A percentile compares a stretch with the other conserved stretches of the same genome.
These are phyloP conservation scores for Sisymbrium irio DNA, from an alignment of 345 rosid species.

Conservation along the genomic window DNA sequence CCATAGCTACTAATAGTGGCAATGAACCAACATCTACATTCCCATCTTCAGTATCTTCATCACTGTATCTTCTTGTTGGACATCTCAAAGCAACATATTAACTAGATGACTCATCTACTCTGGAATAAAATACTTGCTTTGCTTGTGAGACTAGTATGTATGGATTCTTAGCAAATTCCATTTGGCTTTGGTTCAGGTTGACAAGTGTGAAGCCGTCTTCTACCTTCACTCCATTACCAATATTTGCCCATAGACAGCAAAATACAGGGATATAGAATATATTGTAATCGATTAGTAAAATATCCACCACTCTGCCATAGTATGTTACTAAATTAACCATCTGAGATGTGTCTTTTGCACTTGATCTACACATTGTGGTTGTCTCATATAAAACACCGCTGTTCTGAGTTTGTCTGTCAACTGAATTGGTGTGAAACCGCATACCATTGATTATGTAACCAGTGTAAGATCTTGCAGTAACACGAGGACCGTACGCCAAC, in stretches of 20 bases:
- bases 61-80: background rate
- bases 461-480: background rate
- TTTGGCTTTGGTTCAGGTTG: background rate
- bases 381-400: background rate
- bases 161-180: background rate
- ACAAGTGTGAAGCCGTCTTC: background rate
- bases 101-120: background rate
- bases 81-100: background rate
- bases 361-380: no score
- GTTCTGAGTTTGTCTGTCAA: background rate
- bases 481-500: background rate
- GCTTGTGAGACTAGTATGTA: background rate
- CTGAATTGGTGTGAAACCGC: background rate
- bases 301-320: no score
- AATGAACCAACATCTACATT: background rate
- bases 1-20: background rate
- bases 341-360: no score
- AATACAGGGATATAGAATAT: background rate
- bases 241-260: background rate
- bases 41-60: background rate
- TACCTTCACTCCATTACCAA: background rate
- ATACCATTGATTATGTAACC: background rate
- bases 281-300: background rate
- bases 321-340: no score
- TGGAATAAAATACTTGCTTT: background rate